Percentiles rank a stretch among this genome's conserved stretches.
Conservation (phyloP, 345 rosid species). For the Aurinia saxatilis region DNA sequence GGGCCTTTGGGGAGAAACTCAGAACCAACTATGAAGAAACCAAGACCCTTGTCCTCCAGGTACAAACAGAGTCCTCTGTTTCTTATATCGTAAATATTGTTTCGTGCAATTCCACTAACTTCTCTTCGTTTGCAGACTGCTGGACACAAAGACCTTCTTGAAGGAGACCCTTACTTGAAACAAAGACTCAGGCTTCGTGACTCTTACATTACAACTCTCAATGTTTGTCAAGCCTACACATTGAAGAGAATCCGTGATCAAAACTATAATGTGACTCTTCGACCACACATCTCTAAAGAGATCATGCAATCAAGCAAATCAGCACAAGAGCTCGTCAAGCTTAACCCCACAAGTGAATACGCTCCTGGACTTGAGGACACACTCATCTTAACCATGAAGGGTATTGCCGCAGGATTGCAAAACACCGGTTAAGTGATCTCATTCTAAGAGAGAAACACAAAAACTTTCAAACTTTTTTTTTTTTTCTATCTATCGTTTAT, state of each 20-base stretch:
- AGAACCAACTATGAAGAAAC: slow-evolving; percentile 76
- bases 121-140: slow-evolving; percentile 50
- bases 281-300: slow-evolving; percentile 88
- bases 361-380: slow-evolving; percentile 96
- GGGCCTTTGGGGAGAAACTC: slow-evolving; percentile 69
- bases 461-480: background rate
- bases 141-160: slow-evolving; percentile 91
- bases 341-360: slow-evolving; percentile 81
- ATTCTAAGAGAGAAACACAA: background rate
- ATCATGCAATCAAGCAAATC: slow-evolving; percentile 67
- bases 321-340: slow-evolving; percentile 61
- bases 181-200: slow-evolving; percentile 92
- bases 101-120: background rate
- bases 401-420: slow-evolving; percentile 91
- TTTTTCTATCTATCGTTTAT: background rate
- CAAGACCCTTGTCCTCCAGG: slow-evolving; percentile 81
- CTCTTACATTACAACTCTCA: slow-evolving; percentile 92
- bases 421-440: slow-evolving; percentile 67
- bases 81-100: background rate
- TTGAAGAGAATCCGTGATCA: slow-evolving; percentile 85
- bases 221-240: slow-evolving; percentile 92
- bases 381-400: slow-evolving; percentile 97
- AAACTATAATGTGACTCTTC: slow-evolving; percentile 55
- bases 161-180: slow-evolving; percentile 91
- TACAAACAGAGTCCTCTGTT: slow-evolving; percentile 32